phyloP scores from a whole-genome alignment of 306 rosid species.

The Parietaria judaica region DNA sequence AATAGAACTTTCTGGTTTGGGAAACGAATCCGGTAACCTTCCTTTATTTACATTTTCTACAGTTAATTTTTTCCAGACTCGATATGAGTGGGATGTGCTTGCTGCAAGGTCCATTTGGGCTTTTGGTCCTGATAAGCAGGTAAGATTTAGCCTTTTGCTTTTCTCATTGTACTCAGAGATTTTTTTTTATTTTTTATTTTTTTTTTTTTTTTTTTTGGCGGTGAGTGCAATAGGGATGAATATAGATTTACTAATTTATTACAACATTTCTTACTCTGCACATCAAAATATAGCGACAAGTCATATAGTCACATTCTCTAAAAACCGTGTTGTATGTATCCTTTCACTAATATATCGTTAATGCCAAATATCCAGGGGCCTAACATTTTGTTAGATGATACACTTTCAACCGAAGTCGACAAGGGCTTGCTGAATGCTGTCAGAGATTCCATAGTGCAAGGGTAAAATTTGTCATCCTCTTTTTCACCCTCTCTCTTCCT shows the following conservation, averaged over 20 bases:
- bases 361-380: conserved; percentile 59
- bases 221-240: too few relatives aligned
- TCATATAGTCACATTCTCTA: conserved; percentile 1
- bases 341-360: too few relatives aligned
- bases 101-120: conserved; percentile 99
- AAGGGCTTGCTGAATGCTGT: conserved; percentile 75
- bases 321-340: neutral
- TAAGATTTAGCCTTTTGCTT: conserved; percentile 13
- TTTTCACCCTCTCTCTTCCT: neutral
- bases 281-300: too few relatives aligned
- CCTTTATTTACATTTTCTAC: conserved; percentile 12
- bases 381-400: conserved; percentile 84
- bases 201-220: too few relatives aligned
- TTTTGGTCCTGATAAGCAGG: conserved; percentile 99
- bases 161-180: too few relatives aligned
- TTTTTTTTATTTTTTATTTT: too few relatives aligned
- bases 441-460: conserved; percentile 96
- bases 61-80: conserved; percentile 92
- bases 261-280: too few relatives aligned
- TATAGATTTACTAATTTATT: too few relatives aligned
- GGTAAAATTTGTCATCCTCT: conserved; percentile 38
- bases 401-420: conserved; percentile 94
- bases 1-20: too few relatives aligned
- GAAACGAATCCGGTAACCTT: too few relatives aligned
- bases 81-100: conserved; percentile 94